These are phyloP conservation scores for Cladosporium austrohemisphaericum DNA, from an alignment of 2,329 filamentous ascomycete genomes.

Conservation along the genomic window DNA sequence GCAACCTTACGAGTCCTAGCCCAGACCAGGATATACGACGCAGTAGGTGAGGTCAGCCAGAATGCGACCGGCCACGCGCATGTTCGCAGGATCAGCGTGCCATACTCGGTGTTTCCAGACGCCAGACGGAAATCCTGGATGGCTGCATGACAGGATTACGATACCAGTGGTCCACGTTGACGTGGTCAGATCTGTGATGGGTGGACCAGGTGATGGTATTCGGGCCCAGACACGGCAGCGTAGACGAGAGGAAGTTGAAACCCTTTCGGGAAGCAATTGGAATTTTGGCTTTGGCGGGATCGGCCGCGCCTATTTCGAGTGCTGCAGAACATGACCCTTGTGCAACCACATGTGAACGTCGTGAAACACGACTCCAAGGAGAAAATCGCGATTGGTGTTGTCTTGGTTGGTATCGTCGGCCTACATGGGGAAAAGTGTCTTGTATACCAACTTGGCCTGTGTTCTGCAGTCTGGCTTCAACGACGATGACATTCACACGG, in stretches of 20 bases:
- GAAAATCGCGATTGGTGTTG: too few relatives aligned
- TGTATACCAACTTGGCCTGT: too few relatives aligned
- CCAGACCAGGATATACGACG: slow-evolving; percentile 3
- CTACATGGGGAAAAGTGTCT: too few relatives aligned
- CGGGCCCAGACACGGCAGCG: neutral
- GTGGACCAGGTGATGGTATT: slow-evolving; percentile 6
- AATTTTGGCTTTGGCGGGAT: neutral
- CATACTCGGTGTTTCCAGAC: slow-evolving; percentile 8
- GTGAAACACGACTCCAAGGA: too few relatives aligned
- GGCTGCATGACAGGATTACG: neutral
- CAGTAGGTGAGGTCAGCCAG: neutral
- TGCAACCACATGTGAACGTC: too few relatives aligned
- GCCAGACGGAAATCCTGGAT: neutral
- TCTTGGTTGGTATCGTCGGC: too few relatives aligned
- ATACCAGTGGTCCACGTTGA: slow-evolving; percentile 8
- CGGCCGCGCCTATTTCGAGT: neutral
- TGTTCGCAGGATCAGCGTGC: slow-evolving; percentile 7
- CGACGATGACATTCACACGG: too few relatives aligned
- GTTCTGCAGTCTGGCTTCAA: too few relatives aligned
- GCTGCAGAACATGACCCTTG: too few relatives aligned
- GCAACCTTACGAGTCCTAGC: neutral
- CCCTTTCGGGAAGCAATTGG: slow-evolving; percentile 11
- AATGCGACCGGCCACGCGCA: neutral
- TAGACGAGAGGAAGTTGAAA: slow-evolving; percentile 12
- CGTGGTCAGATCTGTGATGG: neutral